A percentile compares a stretch with the other conserved stretches of the same genome.
These are phyloP conservation scores for Lactarius deliciosus DNA, from an alignment of 768 basidiomycete genomes.

Conservation along the genomic window DNA sequence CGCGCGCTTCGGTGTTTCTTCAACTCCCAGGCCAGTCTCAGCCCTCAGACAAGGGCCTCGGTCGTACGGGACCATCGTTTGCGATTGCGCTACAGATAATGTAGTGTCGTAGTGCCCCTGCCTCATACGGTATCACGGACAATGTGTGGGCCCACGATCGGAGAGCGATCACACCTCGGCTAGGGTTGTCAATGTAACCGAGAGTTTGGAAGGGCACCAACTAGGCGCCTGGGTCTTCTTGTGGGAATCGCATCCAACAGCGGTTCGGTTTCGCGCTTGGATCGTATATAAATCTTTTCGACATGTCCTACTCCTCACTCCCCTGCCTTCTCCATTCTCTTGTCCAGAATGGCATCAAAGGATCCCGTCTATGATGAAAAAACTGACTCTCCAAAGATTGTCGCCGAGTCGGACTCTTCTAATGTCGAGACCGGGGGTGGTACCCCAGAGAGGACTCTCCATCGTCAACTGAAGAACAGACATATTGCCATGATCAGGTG, in stretches of 20 bases:
- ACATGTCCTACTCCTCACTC: not conserved
- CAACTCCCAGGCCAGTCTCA: not conserved
- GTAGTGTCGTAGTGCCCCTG: not conserved
- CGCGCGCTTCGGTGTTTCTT: not conserved
- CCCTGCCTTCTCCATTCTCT: constrained; percentile 26
- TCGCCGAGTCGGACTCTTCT: not conserved
- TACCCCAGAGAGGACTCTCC: constrained; percentile 23
- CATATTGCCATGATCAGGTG: constrained; percentile 83
- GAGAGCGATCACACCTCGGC: not conserved
- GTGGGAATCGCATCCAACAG: not conserved
- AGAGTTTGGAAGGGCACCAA: not conserved
- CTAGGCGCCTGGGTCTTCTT: not conserved
- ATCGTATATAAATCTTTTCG: not conserved
- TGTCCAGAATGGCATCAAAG: constrained; percentile 31
- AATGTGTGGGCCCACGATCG: not conserved
- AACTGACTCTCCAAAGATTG: not conserved
- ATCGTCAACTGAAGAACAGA: constrained; percentile 48
- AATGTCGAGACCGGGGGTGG: constrained; percentile 1
- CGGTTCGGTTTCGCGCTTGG: not conserved
- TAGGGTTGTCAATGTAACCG: not conserved
- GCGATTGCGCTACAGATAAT: not conserved
- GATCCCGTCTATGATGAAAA: constrained; percentile 23
- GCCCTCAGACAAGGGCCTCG: not conserved
- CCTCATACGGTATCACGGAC: not conserved
- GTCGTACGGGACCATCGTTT: not conserved